Evolutionary conservation across 2,329 filamentous ascomycete species (phyloP), one percentile per base, ranked within the genome.

Genomic region (Penicillium sp.): DNA sequence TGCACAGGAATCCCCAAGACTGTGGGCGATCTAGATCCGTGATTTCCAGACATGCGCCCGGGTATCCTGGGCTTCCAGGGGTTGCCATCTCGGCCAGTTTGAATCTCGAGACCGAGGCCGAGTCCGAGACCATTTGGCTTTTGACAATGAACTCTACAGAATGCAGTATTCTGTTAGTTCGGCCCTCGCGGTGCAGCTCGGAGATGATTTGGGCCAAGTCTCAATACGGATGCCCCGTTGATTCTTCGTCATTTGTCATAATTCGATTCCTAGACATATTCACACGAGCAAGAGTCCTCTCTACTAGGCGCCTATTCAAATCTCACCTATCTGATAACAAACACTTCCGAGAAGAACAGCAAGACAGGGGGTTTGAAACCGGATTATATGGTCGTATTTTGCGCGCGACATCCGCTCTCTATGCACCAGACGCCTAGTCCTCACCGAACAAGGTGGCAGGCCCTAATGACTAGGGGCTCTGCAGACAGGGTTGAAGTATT

Each of bases 41-140:
- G 6, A 29, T 37, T 25, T 8, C 18, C 30, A 18, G 37, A 50
- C 33, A 41, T 34, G 28, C n/a, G 28, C n/a, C n/a, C 22, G 27
- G 3, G 13, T 18, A 29, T 7, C 30, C 12, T 7, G 16, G 38
- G 9, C 25, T 18, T 16, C 40, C 28, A 29, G 31, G n/a, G 19
- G 2, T 19, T 50, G 16, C 16, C 25, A 36, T 22, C 33, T 36
- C 18, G 7, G 11, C 27, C 22, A 29, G 43, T 46, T 39, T 36
- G 36, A 16, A 49, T 46, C 12, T 36, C 14, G 48, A 50, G 28
- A 11, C 52, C 46, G 54, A 53, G 19, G 50, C 54, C 52, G 54
- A 57, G 33, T 55, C 54, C 54, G 54, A 55, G 10, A 18, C 40
- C 41, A 45, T 14, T 13, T 14, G 28, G 19, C 12, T 28, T 2